Conservation (phyloP, 2,329 filamentous ascomycete species). For the Tympanopsis confertula region DNA sequence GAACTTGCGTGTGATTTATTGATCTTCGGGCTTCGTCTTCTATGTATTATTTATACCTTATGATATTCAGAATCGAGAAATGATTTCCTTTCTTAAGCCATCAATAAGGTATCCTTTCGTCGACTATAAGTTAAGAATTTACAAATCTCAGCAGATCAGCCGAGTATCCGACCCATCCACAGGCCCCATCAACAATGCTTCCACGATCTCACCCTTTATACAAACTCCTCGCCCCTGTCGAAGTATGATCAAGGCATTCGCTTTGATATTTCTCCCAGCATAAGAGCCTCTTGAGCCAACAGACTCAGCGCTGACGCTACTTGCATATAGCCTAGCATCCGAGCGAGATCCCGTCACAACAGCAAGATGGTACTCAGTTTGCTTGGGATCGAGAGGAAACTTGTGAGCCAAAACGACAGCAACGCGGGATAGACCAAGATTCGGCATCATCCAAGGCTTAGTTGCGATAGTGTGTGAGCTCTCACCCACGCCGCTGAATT, state of each 20-base stretch:
- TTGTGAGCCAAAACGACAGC: conserved; percentile 62
- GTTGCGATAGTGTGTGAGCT: background rate
- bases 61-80: no score
- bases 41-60: no score
- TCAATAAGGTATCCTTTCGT: no score
- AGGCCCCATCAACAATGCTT: background rate
- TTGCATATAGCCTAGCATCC: conserved; percentile 61
- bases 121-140: no score
- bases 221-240: background rate
- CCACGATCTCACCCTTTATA: background rate
- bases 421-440: conserved; percentile 59
- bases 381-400: conserved; percentile 54
- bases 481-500: conserved; percentile 49
- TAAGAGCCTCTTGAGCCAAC: conserved; percentile 71
- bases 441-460: conserved; percentile 23
- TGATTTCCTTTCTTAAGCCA: no score
- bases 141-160: no score
- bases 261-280: conserved; percentile 77
- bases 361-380: conserved; percentile 85
- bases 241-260: conserved; percentile 56
- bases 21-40: no score
- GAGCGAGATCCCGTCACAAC: conserved; percentile 46
- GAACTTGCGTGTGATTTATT: no score
- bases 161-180: no score
- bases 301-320: conserved; percentile 54